Conservation (phyloP, 129 eudicot genomes). For the Dittrichia graveolens region DNA sequence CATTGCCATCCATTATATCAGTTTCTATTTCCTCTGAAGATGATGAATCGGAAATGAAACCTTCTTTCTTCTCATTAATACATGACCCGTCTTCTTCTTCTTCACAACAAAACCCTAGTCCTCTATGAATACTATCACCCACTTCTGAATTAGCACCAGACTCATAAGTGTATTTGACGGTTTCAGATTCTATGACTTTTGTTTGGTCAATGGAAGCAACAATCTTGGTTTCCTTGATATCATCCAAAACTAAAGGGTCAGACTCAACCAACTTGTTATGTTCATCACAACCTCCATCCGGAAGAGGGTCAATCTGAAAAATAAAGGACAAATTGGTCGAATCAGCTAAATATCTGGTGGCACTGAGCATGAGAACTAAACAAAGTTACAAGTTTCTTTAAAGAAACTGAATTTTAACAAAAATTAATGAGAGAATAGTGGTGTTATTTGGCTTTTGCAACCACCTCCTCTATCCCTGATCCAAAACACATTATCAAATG, state of each 20-base stretch:
- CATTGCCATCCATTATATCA: background rate
- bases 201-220: slow-evolving; percentile 57
- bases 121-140: slow-evolving; percentile 65
- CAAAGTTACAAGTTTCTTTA: background rate
- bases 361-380: slow-evolving; percentile 5
- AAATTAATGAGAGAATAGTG: background rate
- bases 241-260: slow-evolving; percentile 52
- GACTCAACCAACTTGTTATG: slow-evolving; percentile 36
- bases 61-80: slow-evolving; percentile 41
- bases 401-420: background rate
- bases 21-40: slow-evolving; percentile 60
- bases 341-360: slow-evolving; percentile 5
- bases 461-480: background rate
- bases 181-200: slow-evolving; percentile 40
- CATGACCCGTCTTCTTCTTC: slow-evolving; percentile 39
- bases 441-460: slow-evolving; percentile 5
- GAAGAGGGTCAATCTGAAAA: slow-evolving; percentile 47
- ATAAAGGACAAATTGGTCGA: slow-evolving; percentile 9
- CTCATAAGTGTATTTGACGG: slow-evolving; percentile 42
- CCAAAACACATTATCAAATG: background rate
- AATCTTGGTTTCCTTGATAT: slow-evolving; percentile 45
- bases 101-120: slow-evolving; percentile 71
- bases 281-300: slow-evolving; percentile 33
- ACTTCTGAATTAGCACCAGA: slow-evolving; percentile 49
- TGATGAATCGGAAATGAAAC: slow-evolving; percentile 43